Evolutionary conservation across 495 filamentous ascomycete genomes (phyloP), one percentile per base, ranked within the genome.

Genomic region (Penicillium verhagenii): DNA sequence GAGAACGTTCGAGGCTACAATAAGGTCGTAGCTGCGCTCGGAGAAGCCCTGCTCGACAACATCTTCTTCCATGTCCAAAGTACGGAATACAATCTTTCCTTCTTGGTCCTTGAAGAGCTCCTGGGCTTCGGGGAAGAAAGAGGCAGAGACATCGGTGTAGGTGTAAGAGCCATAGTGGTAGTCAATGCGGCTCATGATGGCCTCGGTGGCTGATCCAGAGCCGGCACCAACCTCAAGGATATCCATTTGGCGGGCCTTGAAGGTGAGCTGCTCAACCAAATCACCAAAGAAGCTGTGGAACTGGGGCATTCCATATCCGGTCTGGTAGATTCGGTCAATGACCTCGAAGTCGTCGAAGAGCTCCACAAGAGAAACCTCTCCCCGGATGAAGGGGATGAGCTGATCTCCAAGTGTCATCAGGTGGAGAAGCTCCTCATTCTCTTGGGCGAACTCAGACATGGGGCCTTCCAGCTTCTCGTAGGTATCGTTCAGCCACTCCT

Each of bases 11-110:
- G 39, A 20, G 21, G 39, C 39, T 10, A 43, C 21, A 23, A 43
- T 43, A 24, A 43, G 18, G n/a, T 43, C 39, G 18, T 43, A 43
- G 21, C 39, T 43, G 39, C 21, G 18, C 21, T 43, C 39, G 3
- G 16, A 4, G 21, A 21, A 43, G 1, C 39, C 39, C 10, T 43
- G 39, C 19, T 24, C 21, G 21, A 14, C 8, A 9, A 14, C 39
- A 21, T 20, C 19, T 19, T 43, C 21, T 23, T 43, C 39, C 18
- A 43, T 43, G 19, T 43, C 39, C 1, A 81, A 55, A 0, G 50
- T 40, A 50, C 76, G 72, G 66, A 72, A 83, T 2, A 38, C 56
- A 63, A 83, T 71, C 31, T 61, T 61, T n/a, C 69, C 52, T 0
- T 7, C 29, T 9, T 62, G 40, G 10, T 35, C 56, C 1, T 31